A percentile compares a stretch with the other conserved stretches of the same genome.
Evolutionary conservation across 371 early-diverging fungal genomes (phyloP).

Genomic region (Mucor mucedo): DNA sequence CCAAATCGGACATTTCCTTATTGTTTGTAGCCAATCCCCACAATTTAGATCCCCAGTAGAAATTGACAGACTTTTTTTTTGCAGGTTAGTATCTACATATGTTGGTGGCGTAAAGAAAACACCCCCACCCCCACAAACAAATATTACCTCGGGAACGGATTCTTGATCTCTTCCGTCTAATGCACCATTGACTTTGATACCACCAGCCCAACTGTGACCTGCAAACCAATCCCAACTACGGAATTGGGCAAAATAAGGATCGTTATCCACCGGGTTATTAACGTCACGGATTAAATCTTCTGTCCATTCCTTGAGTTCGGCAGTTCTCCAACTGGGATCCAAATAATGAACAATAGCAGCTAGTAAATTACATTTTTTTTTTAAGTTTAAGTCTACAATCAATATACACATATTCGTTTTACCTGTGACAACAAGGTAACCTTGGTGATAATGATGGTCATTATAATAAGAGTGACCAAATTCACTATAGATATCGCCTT

Average conservation of each 20-base stretch:
- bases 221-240: constrained; percentile 78
- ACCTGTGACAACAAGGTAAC: constrained; percentile 64
- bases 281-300: constrained; percentile 70
- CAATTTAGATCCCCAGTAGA: constrained; percentile 74
- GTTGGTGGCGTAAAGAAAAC: not conserved
- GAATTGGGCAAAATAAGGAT: constrained; percentile 66
- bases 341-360: constrained; percentile 70
- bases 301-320: constrained; percentile 41
- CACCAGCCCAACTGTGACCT: constrained; percentile 85
- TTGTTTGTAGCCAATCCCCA: constrained; percentile 60
- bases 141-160: constrained; percentile 68
- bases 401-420: not conserved
- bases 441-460: constrained; percentile 87
- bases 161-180: constrained; percentile 79
- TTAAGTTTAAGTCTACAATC: too few relatives aligned
- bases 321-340: constrained; percentile 58
- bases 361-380: constrained; percentile 11
- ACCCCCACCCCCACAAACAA: not conserved
- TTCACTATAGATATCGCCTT: constrained; percentile 41
- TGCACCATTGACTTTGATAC: constrained; percentile 65
- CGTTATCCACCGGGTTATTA: constrained; percentile 60
- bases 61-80: constrained; percentile 60
- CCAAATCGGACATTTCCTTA: constrained; percentile 40
- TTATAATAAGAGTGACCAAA: constrained; percentile 61
- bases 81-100: not conserved